phyloP scores from a whole-genome alignment of 805 yeast species.

The Grigorovia transvaalensis region DNA sequence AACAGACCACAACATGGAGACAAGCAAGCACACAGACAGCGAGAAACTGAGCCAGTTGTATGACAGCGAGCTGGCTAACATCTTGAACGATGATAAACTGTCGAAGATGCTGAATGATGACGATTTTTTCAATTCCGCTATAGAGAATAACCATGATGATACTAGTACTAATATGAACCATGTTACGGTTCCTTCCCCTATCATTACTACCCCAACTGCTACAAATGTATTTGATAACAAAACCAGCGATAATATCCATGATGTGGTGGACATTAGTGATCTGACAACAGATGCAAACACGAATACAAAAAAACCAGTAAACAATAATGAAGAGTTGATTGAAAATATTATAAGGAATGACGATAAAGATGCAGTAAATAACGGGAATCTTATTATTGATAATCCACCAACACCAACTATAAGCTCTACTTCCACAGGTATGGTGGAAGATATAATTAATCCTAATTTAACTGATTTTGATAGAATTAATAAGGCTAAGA shows the following conservation, averaged over 20 bases:
- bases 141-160: not conserved
- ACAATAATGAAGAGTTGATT: not conserved
- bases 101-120: not conserved
- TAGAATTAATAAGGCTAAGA: not conserved
- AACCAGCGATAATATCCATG: not conserved
- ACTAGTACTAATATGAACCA: not conserved
- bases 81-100: constrained; percentile 6
- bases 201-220: not conserved
- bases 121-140: not conserved
- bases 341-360: not conserved
- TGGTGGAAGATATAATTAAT: constrained; percentile 23
- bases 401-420: constrained; percentile 1
- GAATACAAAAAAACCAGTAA: no score
- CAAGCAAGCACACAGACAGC: constrained; percentile 32
- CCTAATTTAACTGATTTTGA: constrained; percentile 9
- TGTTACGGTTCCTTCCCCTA: not conserved
- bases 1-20: not conserved
- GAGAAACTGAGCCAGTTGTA: constrained; percentile 11
- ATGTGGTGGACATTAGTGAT: not conserved
- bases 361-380: not conserved
- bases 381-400: not conserved
- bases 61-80: constrained; percentile 22
- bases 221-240: not conserved
- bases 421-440: constrained; percentile 4
- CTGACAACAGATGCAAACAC: not conserved